These are phyloP conservation scores for Physcomitrellopsis africana DNA, from an alignment of 225 moss, liverwort and hornwort genomes.

Conservation along the genomic window DNA sequence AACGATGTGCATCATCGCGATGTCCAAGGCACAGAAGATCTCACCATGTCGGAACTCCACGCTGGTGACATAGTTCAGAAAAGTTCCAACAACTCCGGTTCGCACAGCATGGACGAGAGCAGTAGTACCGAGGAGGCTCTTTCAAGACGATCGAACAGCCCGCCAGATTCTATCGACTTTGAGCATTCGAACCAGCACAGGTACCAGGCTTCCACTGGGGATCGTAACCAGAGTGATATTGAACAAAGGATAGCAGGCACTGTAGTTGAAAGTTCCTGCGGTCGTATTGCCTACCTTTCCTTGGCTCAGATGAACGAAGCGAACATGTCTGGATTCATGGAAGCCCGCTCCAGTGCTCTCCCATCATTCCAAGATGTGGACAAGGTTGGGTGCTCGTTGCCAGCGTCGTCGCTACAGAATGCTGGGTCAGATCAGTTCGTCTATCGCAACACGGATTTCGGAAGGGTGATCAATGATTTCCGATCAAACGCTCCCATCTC, in stretches of 20 bases:
- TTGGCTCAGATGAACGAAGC: slow-evolving; percentile 50
- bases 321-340: slow-evolving; percentile 28
- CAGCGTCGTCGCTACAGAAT: slow-evolving; percentile 10
- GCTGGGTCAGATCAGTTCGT: slow-evolving; percentile 26
- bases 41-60: slow-evolving; percentile 31
- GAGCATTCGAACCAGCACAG: slow-evolving; percentile 32
- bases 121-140: slow-evolving; percentile 58
- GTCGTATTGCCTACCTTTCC: slow-evolving; percentile 52
- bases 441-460: slow-evolving; percentile 26
- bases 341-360: slow-evolving; percentile 11
- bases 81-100: slow-evolving; percentile 57
- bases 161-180: slow-evolving; percentile 28
- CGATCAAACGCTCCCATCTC: slow-evolving; percentile 13
- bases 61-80: slow-evolving; percentile 34
- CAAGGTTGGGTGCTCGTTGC: slow-evolving; percentile 28
- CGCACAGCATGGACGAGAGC: slow-evolving; percentile 63
- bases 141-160: slow-evolving; percentile 53
- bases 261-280: slow-evolving; percentile 49
- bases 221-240: slow-evolving; percentile 1
- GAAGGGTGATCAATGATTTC: slow-evolving; percentile 30
- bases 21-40: neutral
- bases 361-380: slow-evolving; percentile 36
- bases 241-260: slow-evolving; percentile 30
- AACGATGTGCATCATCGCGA: slow-evolving; percentile 27
- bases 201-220: slow-evolving; percentile 6